Conservation (phyloP, 2,329 filamentous ascomycete genomes). For the Leptosphaerulina australis region DNA sequence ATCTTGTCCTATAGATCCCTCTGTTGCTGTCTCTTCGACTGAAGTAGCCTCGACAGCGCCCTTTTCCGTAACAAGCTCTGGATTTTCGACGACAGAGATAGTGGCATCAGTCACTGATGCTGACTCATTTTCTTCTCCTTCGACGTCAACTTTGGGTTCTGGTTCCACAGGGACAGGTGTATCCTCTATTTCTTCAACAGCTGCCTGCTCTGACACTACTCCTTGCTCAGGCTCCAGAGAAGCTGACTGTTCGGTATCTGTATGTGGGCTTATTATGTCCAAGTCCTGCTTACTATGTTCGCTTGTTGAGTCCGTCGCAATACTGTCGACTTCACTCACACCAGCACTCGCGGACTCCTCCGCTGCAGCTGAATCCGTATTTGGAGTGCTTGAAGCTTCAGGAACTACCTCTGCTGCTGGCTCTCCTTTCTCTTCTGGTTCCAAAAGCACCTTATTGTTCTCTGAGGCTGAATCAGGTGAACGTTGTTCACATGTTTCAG, state of each 20-base stretch:
- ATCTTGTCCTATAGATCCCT: conserved; percentile 3
- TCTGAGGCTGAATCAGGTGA: too few species aligned
- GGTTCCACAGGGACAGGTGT: neutral
- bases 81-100: neutral
- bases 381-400: neutral
- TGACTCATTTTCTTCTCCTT: neutral
- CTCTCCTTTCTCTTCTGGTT: neutral
- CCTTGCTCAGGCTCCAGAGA: too few species aligned
- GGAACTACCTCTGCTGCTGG: neutral
- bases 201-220: neutral
- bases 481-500: too few species aligned
- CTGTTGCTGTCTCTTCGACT: neutral
- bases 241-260: neutral
- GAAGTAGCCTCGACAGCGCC: neutral
- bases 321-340: neutral
- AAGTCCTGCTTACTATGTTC: neutral
- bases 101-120: neutral
- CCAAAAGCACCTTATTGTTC: neutral
- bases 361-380: neutral
- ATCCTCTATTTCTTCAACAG: neutral
- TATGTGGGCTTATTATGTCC: neutral
- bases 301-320: neutral
- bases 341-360: neutral
- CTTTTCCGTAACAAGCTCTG: neutral
- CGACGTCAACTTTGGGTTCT: neutral